Evolutionary conservation across 805 yeast genomes (phyloP), one percentile per base, ranked within the genome.

Genomic region (Kodamaea nitidulidarum): DNA sequence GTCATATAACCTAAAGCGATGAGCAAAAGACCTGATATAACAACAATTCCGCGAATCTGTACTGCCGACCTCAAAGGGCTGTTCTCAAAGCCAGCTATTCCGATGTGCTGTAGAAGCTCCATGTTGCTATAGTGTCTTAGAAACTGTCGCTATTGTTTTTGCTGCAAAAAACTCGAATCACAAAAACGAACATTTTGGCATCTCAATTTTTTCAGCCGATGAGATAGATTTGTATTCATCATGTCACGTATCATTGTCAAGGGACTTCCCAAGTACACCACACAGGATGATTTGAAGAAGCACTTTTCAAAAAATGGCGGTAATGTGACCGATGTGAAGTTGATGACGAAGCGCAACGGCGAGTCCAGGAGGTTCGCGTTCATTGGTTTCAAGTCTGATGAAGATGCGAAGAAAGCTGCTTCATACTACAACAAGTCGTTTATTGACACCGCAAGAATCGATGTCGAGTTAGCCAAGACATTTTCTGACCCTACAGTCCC

Each of bases 321-420:
- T 8, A 69, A 72, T 36, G 87, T 90, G 20, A 86, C 97, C 0
- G 98, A 93, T 73, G 90, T 87, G 27, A 88, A 85, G 60, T 70
- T 93, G 26, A 76, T 88, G 75, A 82, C 76, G 51, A 86, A 83
- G 48, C 72, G 83, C 49, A 78, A 77, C 48, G 98, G 98, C 17
- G 84, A 82, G 52, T 84, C 95, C 7, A 78, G 98, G 61, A 72
- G 95, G 50, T 93, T 93, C 70, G 98, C 96, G 5, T 93, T 93
- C 52, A 70, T 93, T 37, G 98, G 98, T 1, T 93, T 76, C 60
- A 81, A 79, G 51, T 70, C 79, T n/a, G 69, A 63, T 14, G 71
- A 64, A 9, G 95, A 85, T 52, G 98, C 98, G 1, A 76, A 72
- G 36, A 74, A 70, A 32, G 96, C 96, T 0, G 91, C 81, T 5